phyloP scores from a whole-genome alignment of 2,329 filamentous ascomycete species.

The Chaetothyriales sp. region DNA sequence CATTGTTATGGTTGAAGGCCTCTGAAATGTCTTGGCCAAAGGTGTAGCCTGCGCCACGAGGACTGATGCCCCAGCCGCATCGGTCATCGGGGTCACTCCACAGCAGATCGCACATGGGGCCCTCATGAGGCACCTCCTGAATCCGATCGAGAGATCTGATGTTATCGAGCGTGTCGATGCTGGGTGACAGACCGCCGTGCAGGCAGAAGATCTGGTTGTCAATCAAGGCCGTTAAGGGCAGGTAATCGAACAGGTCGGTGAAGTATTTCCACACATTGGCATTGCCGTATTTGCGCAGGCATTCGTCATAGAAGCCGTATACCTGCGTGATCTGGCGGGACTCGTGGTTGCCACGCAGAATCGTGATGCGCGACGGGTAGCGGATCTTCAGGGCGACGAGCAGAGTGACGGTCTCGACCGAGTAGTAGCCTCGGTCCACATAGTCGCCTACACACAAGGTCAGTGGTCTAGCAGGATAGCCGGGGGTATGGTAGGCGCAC shows the following conservation, averaged over 20 bases:
- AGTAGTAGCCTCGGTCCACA: conserved; percentile 97
- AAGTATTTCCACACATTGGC: conserved; percentile 99
- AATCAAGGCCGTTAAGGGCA: conserved; percentile 90
- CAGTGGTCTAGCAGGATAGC: conserved; percentile 7
- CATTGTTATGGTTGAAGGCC: conserved; percentile 98
- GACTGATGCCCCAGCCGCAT: conserved; percentile 91
- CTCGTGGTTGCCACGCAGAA: conserved; percentile 97
- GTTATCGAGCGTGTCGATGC: conserved; percentile 88
- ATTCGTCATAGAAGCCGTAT: conserved; percentile 99
- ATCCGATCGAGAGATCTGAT: conserved; percentile 90
- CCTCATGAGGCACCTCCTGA: conserved; percentile 95
- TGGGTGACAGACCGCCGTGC: conserved; percentile 91
- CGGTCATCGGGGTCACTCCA: conserved; percentile 98
- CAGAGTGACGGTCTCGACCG: conserved; percentile 91
- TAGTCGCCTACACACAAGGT: conserved; percentile 59
- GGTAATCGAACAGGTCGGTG: conserved; percentile 96
- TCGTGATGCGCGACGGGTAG: conserved; percentile 94
- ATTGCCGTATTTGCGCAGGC: conserved; percentile 95
- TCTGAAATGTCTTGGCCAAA: conserved; percentile 96
- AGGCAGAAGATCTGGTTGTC: conserved; percentile 99
- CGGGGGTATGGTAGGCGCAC: conserved; percentile 35
- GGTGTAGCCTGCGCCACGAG: conserved; percentile 84
- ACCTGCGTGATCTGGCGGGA: conserved; percentile 98
- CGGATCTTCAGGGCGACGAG: conserved; percentile 95
- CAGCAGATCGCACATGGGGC: conserved; percentile 92